These are phyloP conservation scores for Fusarium sp. DNA, from an alignment of 2,329 filamentous ascomycete genomes.

Conservation along the genomic window DNA sequence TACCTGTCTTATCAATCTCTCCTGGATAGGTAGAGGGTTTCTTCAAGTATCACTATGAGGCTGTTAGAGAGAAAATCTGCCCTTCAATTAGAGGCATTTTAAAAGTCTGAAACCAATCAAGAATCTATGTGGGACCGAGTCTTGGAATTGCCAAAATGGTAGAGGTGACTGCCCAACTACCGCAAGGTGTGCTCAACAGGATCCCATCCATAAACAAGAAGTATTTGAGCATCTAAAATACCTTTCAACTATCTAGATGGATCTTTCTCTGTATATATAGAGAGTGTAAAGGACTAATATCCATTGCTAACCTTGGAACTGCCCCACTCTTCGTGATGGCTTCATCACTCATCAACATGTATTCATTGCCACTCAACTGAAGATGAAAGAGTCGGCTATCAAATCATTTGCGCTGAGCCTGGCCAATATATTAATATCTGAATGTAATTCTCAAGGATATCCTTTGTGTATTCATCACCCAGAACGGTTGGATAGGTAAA, in stretches of 20 bases:
- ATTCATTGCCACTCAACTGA: not conserved
- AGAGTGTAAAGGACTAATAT: not conserved
- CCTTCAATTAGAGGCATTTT: not conserved
- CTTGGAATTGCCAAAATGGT: not conserved
- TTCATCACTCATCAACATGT: not conserved
- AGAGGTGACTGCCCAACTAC: not conserved
- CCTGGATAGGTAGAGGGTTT: not conserved
- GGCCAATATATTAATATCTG: not conserved
- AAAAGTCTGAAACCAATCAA: not conserved
- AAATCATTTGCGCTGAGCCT: accelerated
- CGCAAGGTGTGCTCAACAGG: not conserved
- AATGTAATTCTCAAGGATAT: not conserved
- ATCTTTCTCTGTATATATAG: not conserved
- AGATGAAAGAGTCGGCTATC: not conserved
- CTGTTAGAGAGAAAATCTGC: not conserved
- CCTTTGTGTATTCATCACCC: not conserved
- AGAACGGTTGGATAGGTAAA: not conserved
- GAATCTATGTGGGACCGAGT: not conserved
- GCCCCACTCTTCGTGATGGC: not conserved
- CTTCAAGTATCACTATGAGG: not conserved
- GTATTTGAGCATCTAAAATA: not conserved
- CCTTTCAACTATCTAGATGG: not conserved
- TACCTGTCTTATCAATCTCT: not conserved
- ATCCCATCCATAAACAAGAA: not conserved
- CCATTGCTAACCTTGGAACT: not conserved